Evolutionary conservation across 768 basidiomycete genomes (phyloP).

Genomic region (Russula griseocarnosa): DNA sequence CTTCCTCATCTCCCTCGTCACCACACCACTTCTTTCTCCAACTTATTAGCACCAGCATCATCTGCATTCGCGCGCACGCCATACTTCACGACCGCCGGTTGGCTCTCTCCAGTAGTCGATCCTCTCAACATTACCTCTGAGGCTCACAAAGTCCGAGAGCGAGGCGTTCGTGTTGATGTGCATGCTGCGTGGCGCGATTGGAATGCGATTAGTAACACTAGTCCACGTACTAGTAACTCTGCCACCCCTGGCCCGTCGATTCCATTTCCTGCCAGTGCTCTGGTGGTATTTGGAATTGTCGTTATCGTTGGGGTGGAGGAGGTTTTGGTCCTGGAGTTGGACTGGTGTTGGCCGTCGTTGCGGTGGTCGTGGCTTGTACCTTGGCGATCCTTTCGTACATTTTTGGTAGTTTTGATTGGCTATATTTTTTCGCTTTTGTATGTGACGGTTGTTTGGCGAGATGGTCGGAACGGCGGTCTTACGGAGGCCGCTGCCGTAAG

Average conservation of each 20-base stretch:
- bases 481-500: too few species aligned
- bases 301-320: too few species aligned
- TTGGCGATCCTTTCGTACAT: background rate
- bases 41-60: background rate
- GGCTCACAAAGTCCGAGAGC: conserved; percentile 66
- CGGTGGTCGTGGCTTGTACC: conserved; percentile 8
- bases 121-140: conserved; percentile 50
- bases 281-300: too few species aligned
- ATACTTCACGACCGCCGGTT: conserved; percentile 58
- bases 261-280: too few species aligned
- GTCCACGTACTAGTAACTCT: conserved; percentile 31
- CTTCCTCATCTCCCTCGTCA: too few species aligned
- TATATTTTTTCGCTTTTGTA: too few species aligned
- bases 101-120: conserved; percentile 72
- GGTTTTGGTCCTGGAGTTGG: too few species aligned
- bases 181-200: conserved; percentile 76
- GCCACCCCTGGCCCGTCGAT: background rate
- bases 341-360: background rate
- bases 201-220: conserved; percentile 47
- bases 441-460: too few species aligned
- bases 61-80: background rate
- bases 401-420: too few species aligned
- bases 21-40: too few species aligned
- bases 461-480: too few species aligned
- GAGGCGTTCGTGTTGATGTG: conserved; percentile 76